phyloP scores from a whole-genome alignment of 306 rosid species.

The Fragaria ananassa region DNA sequence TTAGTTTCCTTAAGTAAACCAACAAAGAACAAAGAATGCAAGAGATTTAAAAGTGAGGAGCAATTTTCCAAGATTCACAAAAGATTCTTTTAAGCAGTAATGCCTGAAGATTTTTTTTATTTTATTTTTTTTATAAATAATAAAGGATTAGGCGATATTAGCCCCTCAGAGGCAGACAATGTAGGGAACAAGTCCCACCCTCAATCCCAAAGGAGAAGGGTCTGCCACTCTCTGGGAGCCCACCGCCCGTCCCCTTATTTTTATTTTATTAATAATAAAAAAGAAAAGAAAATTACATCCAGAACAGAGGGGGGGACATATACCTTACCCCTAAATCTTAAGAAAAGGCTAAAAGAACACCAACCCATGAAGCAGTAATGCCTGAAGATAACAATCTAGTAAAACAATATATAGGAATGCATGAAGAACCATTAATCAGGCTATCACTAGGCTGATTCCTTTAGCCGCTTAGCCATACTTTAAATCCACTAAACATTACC shows the following conservation, averaged over 20 bases:
- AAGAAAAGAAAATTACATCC: too few species aligned
- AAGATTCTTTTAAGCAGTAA: neutral
- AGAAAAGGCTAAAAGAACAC: too few species aligned
- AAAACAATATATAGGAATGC: neutral
- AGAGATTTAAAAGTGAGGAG: neutral
- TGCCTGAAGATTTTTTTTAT: neutral
- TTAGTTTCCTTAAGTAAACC: constrained; percentile 43
- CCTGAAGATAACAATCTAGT: neutral
- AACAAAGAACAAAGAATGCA: constrained; percentile 1
- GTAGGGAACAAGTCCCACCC: too few species aligned
- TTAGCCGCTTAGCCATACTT: neutral
- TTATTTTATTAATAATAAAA: too few species aligned
- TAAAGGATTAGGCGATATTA: too few species aligned
- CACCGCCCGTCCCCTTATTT: too few species aligned
- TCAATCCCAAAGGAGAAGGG: too few species aligned
- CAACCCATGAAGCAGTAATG: neutral
- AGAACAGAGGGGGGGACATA: too few species aligned
- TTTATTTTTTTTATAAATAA: too few species aligned
- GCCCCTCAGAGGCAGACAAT: too few species aligned
- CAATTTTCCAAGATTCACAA: neutral
- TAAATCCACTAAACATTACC: neutral
- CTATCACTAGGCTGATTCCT: neutral
- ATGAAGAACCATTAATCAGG: neutral
- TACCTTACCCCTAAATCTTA: too few species aligned
- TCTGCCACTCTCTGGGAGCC: too few species aligned